Percentiles rank a stretch among this genome's conserved stretches.
phyloP scores from a whole-genome alignment of 2,329 filamentous ascomycete genomes.

The Ophiocordyceps australis region DNA sequence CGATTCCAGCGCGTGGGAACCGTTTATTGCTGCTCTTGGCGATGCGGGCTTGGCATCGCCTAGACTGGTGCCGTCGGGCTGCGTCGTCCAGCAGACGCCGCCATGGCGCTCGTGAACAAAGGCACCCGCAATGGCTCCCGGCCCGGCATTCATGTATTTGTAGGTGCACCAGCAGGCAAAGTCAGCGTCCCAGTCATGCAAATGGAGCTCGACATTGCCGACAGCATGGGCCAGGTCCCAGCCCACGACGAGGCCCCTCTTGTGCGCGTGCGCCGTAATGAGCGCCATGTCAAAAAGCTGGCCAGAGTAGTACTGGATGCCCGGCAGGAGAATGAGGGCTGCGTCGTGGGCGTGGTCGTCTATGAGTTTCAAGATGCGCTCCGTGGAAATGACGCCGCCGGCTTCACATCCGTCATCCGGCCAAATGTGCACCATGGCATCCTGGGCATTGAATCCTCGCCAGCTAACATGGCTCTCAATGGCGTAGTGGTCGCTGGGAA shows the following conservation, averaged over 20 bases:
- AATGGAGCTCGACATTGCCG: slow-evolving; percentile 60
- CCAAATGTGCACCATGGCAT: slow-evolving; percentile 57
- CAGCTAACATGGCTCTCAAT: slow-evolving; percentile 63
- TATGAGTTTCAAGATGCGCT: slow-evolving; percentile 54
- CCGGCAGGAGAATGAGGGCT: slow-evolving; percentile 64
- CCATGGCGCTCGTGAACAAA: slow-evolving; percentile 69
- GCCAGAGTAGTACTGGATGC: slow-evolving; percentile 83
- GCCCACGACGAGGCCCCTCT: slow-evolving; percentile 53
- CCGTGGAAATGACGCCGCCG: slow-evolving; percentile 45
- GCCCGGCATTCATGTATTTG: slow-evolving; percentile 82
- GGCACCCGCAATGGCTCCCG: slow-evolving; percentile 60
- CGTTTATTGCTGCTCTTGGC: too few relatives aligned
- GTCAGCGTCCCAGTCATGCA: slow-evolving; percentile 84
- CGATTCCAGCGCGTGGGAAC: neutral
- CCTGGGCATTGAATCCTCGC: slow-evolving; percentile 47
- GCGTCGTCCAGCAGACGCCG: slow-evolving; percentile 23
- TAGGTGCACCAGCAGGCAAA: slow-evolving; percentile 91
- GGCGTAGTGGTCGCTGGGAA: slow-evolving; percentile 76
- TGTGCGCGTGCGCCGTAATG: slow-evolving; percentile 64
- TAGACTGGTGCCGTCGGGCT: slow-evolving; percentile 4
- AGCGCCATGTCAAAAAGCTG: slow-evolving; percentile 68
- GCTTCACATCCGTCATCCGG: slow-evolving; percentile 41
- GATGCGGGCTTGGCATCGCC: neutral
- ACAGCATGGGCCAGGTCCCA: slow-evolving; percentile 83
- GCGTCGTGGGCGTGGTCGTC: slow-evolving; percentile 55